Conservation (phyloP, 257 asterid genomes). For the Rubia yunnanensis region DNA sequence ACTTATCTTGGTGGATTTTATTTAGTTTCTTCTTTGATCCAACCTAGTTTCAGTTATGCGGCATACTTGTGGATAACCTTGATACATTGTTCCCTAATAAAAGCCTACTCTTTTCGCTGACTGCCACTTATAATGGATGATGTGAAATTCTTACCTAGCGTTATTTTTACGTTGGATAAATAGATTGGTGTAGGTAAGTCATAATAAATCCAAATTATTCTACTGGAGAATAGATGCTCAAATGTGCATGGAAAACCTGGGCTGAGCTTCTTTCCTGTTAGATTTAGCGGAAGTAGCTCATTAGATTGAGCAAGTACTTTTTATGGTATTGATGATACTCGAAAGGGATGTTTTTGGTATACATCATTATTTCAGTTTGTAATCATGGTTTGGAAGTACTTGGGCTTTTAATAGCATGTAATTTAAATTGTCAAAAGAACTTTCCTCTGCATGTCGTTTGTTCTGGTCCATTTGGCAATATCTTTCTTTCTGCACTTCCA, state of each 20-base stretch:
- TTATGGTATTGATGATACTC: not conserved
- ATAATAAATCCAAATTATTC: not conserved
- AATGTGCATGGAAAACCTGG: not conserved
- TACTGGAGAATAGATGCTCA: not conserved
- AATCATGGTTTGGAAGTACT: not conserved
- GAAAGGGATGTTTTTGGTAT: not conserved
- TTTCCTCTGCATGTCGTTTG: not conserved
- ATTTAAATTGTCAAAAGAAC: not conserved
- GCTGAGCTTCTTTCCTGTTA: not conserved
- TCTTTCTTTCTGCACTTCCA: not conserved
- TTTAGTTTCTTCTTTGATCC: not conserved
- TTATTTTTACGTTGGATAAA: not conserved
- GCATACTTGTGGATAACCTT: not conserved
- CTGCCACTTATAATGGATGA: not conserved
- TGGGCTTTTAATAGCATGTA: not conserved
- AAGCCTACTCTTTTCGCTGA: not conserved
- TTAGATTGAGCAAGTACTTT: not conserved
- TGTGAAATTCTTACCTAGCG: not conserved
- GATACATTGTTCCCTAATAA: not conserved
- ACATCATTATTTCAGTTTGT: not conserved
- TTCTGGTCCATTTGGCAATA: not conserved
- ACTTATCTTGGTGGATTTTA: not conserved
- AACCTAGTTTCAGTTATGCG: not conserved
- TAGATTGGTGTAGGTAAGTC: not conserved
- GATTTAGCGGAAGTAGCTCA: not conserved